Evolutionary conservation across 2,329 filamentous ascomycete genomes (phyloP).

Genomic region (Ciborinia camelliae): DNA sequence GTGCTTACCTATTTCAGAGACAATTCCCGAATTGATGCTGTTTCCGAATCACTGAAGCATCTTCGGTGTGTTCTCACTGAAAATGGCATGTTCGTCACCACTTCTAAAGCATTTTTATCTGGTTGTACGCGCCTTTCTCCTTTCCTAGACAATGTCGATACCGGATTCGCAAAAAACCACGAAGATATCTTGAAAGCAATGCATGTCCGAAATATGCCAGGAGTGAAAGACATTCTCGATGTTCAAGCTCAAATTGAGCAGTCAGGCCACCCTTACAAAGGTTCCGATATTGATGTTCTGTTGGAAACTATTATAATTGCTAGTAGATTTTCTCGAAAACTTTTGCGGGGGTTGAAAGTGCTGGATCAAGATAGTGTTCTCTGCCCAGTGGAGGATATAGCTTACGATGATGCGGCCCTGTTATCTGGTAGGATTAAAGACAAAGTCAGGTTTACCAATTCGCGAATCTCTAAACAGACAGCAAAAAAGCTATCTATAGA

Average conservation of each 20-base stretch:
- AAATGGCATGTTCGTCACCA: conserved; percentile 19
- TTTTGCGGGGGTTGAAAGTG: conserved; percentile 26
- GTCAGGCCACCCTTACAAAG: conserved; percentile 23
- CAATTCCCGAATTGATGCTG: background rate
- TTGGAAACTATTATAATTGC: conserved; percentile 31
- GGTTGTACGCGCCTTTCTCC: conserved; percentile 26
- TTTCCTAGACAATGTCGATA: conserved; percentile 31
- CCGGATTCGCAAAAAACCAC: conserved; percentile 26
- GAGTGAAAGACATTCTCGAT: conserved; percentile 26
- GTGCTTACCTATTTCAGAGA: conserved; percentile 26
- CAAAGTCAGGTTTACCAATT: conserved; percentile 27
- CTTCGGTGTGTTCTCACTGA: conserved; percentile 24
- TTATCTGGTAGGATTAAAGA: conserved; percentile 9
- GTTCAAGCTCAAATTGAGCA: conserved; percentile 27
- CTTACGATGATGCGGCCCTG: conserved; percentile 24
- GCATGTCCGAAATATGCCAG: conserved; percentile 25
- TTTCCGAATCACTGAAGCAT: conserved; percentile 18
- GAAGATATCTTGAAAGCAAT: conserved; percentile 25
- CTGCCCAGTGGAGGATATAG: conserved; percentile 25
- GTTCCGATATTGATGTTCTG: conserved; percentile 28
- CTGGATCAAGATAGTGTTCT: conserved; percentile 25
- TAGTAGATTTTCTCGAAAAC: conserved; percentile 18
- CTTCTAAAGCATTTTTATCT: conserved; percentile 25
- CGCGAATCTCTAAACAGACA: conserved; percentile 23
- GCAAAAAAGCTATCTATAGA: conserved; percentile 26